Conservation (phyloP, 2,329 filamentous ascomycete species). For the Sporothrix mexicana region DNA sequence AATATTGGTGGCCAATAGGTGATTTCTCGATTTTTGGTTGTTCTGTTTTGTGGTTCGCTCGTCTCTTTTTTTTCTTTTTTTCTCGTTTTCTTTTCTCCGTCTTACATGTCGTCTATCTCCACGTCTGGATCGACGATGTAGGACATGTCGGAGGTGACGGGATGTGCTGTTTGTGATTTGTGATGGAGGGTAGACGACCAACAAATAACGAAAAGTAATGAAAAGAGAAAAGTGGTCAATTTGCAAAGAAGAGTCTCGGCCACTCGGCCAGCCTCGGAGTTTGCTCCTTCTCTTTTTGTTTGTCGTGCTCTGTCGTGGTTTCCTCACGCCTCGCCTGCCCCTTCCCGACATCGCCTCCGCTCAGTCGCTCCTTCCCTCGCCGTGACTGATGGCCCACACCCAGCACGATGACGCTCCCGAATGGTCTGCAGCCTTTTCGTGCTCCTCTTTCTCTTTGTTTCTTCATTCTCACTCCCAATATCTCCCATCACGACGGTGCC, state of each 20-base stretch:
- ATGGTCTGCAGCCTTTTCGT: not conserved
- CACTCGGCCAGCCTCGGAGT: slow-evolving; percentile 27
- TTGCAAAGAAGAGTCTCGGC: not conserved
- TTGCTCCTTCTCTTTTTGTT: not conserved
- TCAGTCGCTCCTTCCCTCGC: slow-evolving; percentile 12
- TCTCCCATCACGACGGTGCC: not conserved
- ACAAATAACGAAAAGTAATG: not conserved
- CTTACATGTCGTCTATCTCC: not conserved
- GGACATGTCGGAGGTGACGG: slow-evolving; percentile 21
- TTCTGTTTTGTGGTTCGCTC: no score
- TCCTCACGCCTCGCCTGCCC: not conserved
- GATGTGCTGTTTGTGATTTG: not conserved
- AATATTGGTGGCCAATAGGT: not conserved
- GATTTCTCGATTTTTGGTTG: no score
- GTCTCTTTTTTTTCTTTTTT: no score
- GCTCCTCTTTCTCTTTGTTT: not conserved
- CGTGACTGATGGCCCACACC: not conserved
- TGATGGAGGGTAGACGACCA: not conserved
- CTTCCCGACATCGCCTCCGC: not conserved
- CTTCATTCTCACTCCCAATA: not conserved
- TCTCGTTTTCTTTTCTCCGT: not conserved
- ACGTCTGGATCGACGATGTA: not conserved
- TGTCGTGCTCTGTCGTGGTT: not conserved
- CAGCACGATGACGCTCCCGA: not conserved
- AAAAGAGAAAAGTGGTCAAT: not conserved